phyloP scores from a whole-genome alignment of 2,329 filamentous ascomycete species.

The Sporothrix pseudoabietina region DNA sequence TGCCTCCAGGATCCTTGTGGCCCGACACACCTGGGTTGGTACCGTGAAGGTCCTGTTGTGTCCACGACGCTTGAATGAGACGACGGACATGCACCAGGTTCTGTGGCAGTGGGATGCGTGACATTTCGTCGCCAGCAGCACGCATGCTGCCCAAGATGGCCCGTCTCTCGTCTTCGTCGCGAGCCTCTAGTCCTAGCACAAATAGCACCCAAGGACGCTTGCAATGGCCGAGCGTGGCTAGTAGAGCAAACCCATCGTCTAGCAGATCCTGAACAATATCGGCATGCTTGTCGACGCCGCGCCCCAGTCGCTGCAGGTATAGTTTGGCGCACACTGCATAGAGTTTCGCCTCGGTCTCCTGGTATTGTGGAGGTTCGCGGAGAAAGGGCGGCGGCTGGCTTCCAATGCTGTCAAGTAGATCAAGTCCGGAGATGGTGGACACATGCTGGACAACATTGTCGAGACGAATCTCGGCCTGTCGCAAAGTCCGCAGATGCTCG shows the following conservation, averaged over 20 bases:
- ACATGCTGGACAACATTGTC: conserved; percentile 29
- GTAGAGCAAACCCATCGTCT: not conserved
- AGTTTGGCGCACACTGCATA: conserved; percentile 28
- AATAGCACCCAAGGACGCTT: conserved; percentile 33
- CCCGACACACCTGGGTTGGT: not conserved
- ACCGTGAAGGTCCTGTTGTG: conserved; percentile 29
- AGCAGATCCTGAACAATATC: conserved; percentile 7
- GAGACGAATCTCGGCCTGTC: conserved; percentile 30
- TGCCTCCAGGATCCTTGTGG: not conserved
- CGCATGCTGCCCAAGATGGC: conserved; percentile 17
- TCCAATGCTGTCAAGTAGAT: not conserved
- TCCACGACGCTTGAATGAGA: conserved; percentile 30
- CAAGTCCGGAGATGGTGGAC: not conserved
- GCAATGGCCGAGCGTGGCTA: not conserved
- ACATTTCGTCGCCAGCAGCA: not conserved
- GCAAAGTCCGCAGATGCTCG: conserved; percentile 15
- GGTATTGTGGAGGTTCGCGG: not conserved
- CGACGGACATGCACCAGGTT: conserved; percentile 23
- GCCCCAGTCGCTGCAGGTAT: conserved; percentile 30
- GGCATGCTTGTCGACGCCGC: not conserved
- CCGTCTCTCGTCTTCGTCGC: conserved; percentile 30
- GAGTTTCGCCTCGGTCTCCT: conserved; percentile 20
- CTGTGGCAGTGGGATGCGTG: conserved; percentile 21
- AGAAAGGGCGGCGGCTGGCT: not conserved
- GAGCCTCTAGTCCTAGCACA: conserved; percentile 33